phyloP scores from a whole-genome alignment of 495 filamentous ascomycete species.

The Daldinia decipiens region DNA sequence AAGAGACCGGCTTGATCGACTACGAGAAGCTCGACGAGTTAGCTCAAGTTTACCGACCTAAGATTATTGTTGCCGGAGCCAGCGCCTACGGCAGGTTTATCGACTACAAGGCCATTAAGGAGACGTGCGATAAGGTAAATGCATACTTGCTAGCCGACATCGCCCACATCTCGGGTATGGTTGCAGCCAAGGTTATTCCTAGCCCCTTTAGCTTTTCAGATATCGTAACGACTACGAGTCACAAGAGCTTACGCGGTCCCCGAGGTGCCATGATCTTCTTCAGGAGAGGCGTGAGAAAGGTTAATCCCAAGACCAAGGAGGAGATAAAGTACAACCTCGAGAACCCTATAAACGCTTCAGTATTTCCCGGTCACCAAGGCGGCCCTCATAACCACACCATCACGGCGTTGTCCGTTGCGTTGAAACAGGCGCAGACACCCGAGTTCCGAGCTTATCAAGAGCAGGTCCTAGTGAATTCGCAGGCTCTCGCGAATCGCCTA shows the following conservation, averaged over 20 bases:
- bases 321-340: constrained; percentile 91
- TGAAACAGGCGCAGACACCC: constrained; percentile 89
- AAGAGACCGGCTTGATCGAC: constrained; percentile 91
- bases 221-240: constrained; percentile 97
- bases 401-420: constrained; percentile 89
- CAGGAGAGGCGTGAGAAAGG: constrained; percentile 86
- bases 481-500: constrained; percentile 81
- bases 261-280: constrained; percentile 98
- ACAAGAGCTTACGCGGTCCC: constrained; percentile 95
- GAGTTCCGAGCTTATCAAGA: constrained; percentile 92
- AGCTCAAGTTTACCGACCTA: constrained; percentile 88
- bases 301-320: constrained; percentile 84
- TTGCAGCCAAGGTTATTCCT: constrained; percentile 89
- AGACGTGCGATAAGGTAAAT: constrained; percentile 87
- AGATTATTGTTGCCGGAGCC: constrained; percentile 93
- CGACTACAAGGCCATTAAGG: constrained; percentile 88
- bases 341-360: constrained; percentile 91
- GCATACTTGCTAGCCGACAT: constrained; percentile 95
- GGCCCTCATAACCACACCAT: constrained; percentile 99
- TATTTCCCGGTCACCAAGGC: constrained; percentile 99
- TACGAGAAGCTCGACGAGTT: constrained; percentile 89
- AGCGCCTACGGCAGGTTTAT: constrained; percentile 95
- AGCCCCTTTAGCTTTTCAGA: constrained; percentile 91
- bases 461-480: constrained; percentile 85
- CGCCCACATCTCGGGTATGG: constrained; percentile 96